Evolutionary conservation across 2,329 filamentous ascomycete species (phyloP).

Genomic region (Fusarium sublunatum): DNA sequence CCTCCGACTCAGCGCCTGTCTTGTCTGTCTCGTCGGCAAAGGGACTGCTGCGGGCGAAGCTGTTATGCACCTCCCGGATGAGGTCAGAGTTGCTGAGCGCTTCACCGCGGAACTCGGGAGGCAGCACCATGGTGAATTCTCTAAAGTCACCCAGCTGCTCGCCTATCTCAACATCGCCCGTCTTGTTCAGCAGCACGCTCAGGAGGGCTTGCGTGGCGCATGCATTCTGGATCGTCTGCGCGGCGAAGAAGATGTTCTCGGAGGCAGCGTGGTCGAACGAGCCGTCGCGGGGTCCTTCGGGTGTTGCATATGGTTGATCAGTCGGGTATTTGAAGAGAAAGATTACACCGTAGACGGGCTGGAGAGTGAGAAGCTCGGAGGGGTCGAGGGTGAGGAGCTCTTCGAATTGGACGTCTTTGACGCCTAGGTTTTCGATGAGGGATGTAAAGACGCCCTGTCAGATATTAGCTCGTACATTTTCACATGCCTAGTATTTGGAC

Average conservation of each 20-base stretch:
- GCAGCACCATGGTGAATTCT: conserved; percentile 87
- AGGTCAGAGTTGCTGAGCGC: conserved; percentile 72
- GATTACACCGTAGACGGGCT: conserved; percentile 92
- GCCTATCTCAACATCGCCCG: conserved; percentile 77
- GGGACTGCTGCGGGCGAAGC: conserved; percentile 86
- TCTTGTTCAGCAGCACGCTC: conserved; percentile 90
- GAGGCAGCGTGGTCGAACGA: conserved; percentile 80
- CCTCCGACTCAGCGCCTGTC: conserved; percentile 73
- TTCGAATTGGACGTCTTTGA: conserved; percentile 95
- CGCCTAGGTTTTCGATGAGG: conserved; percentile 89
- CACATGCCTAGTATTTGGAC: conserved; percentile 58
- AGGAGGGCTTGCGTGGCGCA: conserved; percentile 96
- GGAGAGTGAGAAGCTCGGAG: conserved; percentile 74
- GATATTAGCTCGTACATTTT: conserved; percentile 6
- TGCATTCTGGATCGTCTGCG: conserved; percentile 98
- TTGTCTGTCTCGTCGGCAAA: conserved; percentile 89
- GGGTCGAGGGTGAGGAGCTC: conserved; percentile 92
- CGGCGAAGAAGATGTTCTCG: conserved; percentile 89
- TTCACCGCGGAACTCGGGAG: conserved; percentile 75
- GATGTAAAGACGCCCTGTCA: conserved; percentile 92
- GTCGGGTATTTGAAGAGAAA: conserved; percentile 98
- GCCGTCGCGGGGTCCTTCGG: conserved; percentile 80
- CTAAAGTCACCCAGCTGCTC: conserved; percentile 79
- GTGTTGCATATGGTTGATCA: conserved; percentile 69
- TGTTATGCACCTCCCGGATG: conserved; percentile 86